Evolutionary conservation across 106 monocot species (phyloP), one percentile per base, ranked within the genome.

Genomic region (Triglochin maritima): DNA sequence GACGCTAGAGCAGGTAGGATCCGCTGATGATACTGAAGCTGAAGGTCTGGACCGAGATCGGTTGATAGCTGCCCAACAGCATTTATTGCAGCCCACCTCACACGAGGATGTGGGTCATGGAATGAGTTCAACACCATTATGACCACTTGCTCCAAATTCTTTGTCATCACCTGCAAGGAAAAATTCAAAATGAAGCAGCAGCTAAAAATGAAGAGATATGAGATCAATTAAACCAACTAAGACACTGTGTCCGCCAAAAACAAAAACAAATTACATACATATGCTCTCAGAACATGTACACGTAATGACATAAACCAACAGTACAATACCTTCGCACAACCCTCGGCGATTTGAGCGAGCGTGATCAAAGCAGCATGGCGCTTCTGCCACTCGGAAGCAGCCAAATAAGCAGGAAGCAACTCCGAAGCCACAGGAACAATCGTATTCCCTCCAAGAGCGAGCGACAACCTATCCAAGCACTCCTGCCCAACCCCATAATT

Each of bases 351-450:
- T 77, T 98, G 96, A 7, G 96, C 87, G 69, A 98, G 92, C 13
- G 98, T 83, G 64, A 98, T 86, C 48, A 92, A 77, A 0, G 98
- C 92, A 8, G 98, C 92, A 67, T 98, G 92, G 60, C 79, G 91
- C 63, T 98, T 98, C 81, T 98, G 82, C 92, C 98, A 98, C 64
- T 92, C 98, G 0, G 91, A 77, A n/a, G 91, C 88, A n/a, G 83
- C 65, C 7, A 92, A 71, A 54, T 84, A 98, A 2, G 71, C 79
- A 2, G 84, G 86, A 3, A 98, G 66, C 9, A 88, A 72, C 73
- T 89, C 91, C 1, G 86, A 92, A 7, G 92, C 98, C 29, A 98
- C 82, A 7, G 92, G 98, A 43, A 92, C 81, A 50, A 98, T 88
- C 3, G 88, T 87, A 48, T 92, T 92, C 43, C 98, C 98, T 3